Conservation (phyloP, 2,329 filamentous ascomycete genomes). For the Nemania sp. region DNA sequence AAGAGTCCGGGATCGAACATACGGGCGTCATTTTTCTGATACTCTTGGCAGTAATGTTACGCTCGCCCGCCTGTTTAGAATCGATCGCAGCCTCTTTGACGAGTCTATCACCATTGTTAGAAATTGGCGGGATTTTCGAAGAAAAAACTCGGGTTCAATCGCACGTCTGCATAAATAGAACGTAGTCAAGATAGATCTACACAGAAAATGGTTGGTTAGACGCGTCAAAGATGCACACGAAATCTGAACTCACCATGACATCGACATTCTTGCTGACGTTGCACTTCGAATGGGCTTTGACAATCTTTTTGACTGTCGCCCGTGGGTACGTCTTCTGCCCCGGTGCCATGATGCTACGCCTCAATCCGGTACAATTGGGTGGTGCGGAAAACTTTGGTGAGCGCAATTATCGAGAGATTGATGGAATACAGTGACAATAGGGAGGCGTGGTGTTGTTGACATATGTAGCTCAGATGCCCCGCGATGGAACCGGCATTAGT, state of each 20-base stretch:
- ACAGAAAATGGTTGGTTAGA: constrained; percentile 22
- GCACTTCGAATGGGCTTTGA: constrained; percentile 84
- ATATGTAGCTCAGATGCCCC: too few species aligned
- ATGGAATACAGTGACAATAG: too few species aligned
- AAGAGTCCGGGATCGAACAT: constrained; percentile 37
- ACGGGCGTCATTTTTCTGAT: constrained; percentile 79
- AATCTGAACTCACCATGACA: constrained; percentile 64
- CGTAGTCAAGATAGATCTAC: constrained; percentile 83
- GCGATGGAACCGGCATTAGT: too few species aligned
- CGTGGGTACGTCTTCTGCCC: constrained; percentile 80
- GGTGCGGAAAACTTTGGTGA: background rate
- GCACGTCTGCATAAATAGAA: constrained; percentile 74
- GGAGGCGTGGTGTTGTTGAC: too few species aligned
- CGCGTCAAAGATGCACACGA: constrained; percentile 36
- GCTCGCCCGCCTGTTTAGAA: constrained; percentile 73
- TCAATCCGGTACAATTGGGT: background rate
- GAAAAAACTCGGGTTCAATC: constrained; percentile 19
- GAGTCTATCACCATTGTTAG: constrained; percentile 53
- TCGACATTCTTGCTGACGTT: constrained; percentile 84
- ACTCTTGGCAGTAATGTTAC: constrained; percentile 72
- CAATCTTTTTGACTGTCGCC: constrained; percentile 81
- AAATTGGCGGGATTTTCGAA: background rate
- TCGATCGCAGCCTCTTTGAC: constrained; percentile 80
- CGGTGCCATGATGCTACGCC: constrained; percentile 53
- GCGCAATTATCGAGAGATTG: background rate